Conservation (phyloP, 352 stramenopile genomes). For the Phytophthora ohioensis region DNA sequence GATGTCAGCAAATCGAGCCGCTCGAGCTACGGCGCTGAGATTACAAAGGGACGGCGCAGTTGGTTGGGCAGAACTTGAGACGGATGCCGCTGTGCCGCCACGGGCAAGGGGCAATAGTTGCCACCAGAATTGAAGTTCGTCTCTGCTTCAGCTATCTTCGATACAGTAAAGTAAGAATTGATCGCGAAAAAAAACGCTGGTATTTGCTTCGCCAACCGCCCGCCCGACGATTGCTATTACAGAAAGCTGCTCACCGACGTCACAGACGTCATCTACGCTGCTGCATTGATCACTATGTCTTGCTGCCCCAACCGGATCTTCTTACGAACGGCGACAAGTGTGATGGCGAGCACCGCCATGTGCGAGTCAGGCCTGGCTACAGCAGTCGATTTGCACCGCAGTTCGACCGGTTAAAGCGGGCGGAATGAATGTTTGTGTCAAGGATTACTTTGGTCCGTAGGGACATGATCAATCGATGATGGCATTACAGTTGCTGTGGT, state of each 20-base stretch:
- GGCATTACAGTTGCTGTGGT: constrained; percentile 4
- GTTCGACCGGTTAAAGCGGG: constrained; percentile 4
- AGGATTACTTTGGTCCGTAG: constrained; percentile 12
- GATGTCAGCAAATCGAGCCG: not conserved
- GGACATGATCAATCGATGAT: constrained; percentile 35
- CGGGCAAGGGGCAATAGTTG: constrained; percentile 2
- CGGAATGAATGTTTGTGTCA: constrained; percentile 26
- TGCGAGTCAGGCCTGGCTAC: constrained; percentile 17
- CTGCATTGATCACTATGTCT: constrained; percentile 1
- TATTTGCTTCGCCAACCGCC: not conserved
- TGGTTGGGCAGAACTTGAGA: constrained; percentile 9
- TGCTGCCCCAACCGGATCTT: constrained; percentile 25
- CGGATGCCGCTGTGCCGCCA: not conserved
- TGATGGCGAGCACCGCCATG: constrained; percentile 20
- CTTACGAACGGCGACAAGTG: constrained; percentile 23
- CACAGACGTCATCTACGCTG: constrained; percentile 1
- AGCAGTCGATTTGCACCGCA: not conserved
- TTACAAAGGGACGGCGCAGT: constrained; percentile 5
- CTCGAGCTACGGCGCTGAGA: not conserved
- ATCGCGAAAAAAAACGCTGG: constrained; percentile 4
- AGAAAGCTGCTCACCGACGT: not conserved
- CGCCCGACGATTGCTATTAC: constrained; percentile 12
- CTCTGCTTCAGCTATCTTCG: not conserved
- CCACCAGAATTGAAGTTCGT: constrained; percentile 6
- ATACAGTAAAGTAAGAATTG: not conserved